phyloP scores from a whole-genome alignment of 2,329 filamentous ascomycete genomes.

The Uncinocarpus reesii region DNA sequence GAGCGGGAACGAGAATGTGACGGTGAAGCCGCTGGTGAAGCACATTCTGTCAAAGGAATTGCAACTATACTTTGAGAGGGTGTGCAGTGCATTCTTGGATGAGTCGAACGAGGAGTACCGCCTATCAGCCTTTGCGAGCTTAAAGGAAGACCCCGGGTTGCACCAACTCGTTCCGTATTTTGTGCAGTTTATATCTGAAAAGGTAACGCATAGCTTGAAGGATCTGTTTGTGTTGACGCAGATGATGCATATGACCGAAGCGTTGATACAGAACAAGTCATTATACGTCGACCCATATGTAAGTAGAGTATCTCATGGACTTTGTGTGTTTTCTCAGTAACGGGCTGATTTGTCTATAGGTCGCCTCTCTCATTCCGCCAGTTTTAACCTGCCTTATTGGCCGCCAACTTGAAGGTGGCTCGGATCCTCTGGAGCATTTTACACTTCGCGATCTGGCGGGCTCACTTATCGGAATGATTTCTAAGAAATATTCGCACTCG shows the following conservation, averaged over 20 bases:
- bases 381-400: slow-evolving; percentile 86
- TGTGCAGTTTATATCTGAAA: slow-evolving; percentile 87
- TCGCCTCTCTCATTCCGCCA: slow-evolving; percentile 64
- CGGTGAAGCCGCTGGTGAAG: slow-evolving; percentile 84
- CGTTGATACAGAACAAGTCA: slow-evolving; percentile 70
- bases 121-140: slow-evolving; percentile 71
- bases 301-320: slow-evolving; percentile 16
- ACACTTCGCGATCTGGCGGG: slow-evolving; percentile 75
- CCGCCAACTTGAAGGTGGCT: slow-evolving; percentile 59
- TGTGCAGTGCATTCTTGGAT: slow-evolving; percentile 78
- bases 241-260: slow-evolving; percentile 82
- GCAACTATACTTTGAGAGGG: slow-evolving; percentile 93
- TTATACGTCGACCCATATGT: slow-evolving; percentile 64
- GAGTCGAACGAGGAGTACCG: slow-evolving; percentile 74
- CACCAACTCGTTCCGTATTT: slow-evolving; percentile 97
- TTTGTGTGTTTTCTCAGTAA: not conserved
- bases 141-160: slow-evolving; percentile 79
- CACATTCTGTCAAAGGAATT: slow-evolving; percentile 94
- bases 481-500: slow-evolving; percentile 66
- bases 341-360: slow-evolving; percentile 26
- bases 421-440: slow-evolving; percentile 53
- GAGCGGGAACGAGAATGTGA: slow-evolving; percentile 70
- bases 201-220: slow-evolving; percentile 87
- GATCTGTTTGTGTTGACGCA: slow-evolving; percentile 79
- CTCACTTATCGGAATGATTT: slow-evolving; percentile 67